Percentiles rank a stretch among this genome's conserved stretches.
Evolutionary conservation across 495 filamentous ascomycete genomes (phyloP).

Genomic region (Aspergillus biplanus): DNA sequence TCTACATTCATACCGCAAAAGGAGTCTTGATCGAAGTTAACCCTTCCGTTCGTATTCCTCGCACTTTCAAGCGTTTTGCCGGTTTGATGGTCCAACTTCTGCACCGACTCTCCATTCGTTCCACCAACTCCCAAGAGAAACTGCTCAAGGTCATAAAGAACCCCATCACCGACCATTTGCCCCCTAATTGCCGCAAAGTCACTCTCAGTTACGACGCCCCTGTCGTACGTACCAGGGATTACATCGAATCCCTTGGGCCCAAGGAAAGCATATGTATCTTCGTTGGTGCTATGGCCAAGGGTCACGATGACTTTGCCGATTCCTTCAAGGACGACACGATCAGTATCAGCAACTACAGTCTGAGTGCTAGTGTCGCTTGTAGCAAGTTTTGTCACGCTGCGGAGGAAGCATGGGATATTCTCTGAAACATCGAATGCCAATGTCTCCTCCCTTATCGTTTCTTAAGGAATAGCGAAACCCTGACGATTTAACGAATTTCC

Average conservation of each 20-base stretch:
- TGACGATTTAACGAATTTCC: constrained; percentile 45
- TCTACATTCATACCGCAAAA: constrained; percentile 97
- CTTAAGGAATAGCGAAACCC: constrained; percentile 22
- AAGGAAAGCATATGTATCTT: constrained; percentile 97
- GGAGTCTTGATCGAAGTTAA: constrained; percentile 97
- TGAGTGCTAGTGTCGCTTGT: constrained; percentile 96
- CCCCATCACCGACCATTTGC: constrained; percentile 94
- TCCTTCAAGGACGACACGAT: constrained; percentile 94
- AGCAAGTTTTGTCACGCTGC: constrained; percentile 99
- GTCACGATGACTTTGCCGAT: constrained; percentile 93
- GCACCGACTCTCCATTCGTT: constrained; percentile 93
- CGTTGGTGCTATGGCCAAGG: constrained; percentile 98
- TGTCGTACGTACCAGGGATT: constrained; percentile 85
- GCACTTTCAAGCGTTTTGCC: constrained; percentile 98
- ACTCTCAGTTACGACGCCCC: constrained; percentile 90
- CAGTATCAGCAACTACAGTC: constrained; percentile 95
- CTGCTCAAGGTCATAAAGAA: constrained; percentile 97
- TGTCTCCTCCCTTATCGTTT: constrained; percentile 11
- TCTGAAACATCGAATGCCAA: constrained; percentile 50
- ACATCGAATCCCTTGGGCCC: constrained; percentile 73
- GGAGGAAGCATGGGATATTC: constrained; percentile 93
- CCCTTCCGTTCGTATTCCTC: constrained; percentile 92
- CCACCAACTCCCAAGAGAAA: constrained; percentile 94
- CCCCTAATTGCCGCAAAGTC: constrained; percentile 95
- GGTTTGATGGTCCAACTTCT: constrained; percentile 99